Evolutionary conservation across 2,329 filamentous ascomycete species (phyloP), one percentile per base, ranked within the genome.

Genomic region (Pseudocercospora macadamiae): DNA sequence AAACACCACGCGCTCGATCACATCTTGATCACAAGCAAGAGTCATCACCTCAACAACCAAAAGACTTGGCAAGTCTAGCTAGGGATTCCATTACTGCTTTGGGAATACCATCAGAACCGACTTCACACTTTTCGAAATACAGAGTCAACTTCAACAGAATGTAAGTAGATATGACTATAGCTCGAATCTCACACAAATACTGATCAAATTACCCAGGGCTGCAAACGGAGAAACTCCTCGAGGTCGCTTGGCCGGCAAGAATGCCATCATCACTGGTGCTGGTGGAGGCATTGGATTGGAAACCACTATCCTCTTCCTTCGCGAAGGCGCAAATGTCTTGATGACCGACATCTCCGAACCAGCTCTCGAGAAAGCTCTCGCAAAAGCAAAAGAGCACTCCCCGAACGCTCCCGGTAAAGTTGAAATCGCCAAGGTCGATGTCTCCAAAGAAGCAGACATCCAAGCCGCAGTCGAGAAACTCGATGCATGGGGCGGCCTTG

Each of bases 251-350:
- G 79, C 83, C 64, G 84, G 84, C 74, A 89, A 88, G 76, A 88
- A 86, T 76, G 84, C 83, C 73, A 80, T 96, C 73, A 84, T 96
- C 76, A 96, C 91, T 55, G 91, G 91, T 71, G 91, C 89, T 66
- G 91, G 87, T 70, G 90, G 91, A 71, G 93, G 93, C 71, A 97
- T 97, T 71, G 93, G 93, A 66, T 89, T 97, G 49, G 92, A 97
- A 80, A 96, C 93, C 2, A 85, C 85, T 56, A 93, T 97, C 67
- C 89, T 96, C 59, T 96, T 97, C 72, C 89, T 88, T 60, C 89
- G 89, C 64, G 93, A 97, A 80, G 93, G 92, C 62, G 93, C 91
- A 71, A 89, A 85, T 62, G 86, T 97, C 57, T 80, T 96, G 65
- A 87, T 97, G 85, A 85, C 89, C 61, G 93, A 97, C 72, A 91